Conservation (phyloP, 2,329 filamentous ascomycete genomes). For the Fusarium irregulare region DNA sequence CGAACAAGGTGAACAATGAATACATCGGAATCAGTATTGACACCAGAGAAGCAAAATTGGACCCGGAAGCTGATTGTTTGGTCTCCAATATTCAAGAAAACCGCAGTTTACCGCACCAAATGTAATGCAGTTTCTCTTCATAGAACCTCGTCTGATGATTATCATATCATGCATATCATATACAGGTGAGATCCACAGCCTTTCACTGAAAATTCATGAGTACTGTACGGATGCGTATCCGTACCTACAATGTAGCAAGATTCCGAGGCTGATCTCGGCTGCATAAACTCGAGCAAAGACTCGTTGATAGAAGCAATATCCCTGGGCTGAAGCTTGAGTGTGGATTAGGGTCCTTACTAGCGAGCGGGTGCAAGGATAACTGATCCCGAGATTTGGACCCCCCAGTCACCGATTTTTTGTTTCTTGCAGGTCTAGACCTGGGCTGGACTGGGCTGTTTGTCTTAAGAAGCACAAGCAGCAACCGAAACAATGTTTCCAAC, state of each 20-base stretch:
- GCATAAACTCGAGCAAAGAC: slow-evolving; percentile 30
- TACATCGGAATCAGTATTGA: background rate
- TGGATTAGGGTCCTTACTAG: slow-evolving; percentile 20
- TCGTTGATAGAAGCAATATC: slow-evolving; percentile 40
- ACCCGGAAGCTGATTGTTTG: background rate
- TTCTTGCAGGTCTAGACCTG: background rate
- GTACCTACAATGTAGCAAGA: slow-evolving; percentile 2
- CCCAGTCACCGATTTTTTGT: slow-evolving; percentile 17
- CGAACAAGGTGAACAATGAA: background rate
- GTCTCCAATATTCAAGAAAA: background rate
- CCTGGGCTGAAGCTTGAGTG: slow-evolving; percentile 45
- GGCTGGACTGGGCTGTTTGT: background rate
- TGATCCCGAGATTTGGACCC: slow-evolving; percentile 37
- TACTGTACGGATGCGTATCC: background rate
- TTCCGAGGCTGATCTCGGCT: slow-evolving; percentile 15
- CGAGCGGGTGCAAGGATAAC: slow-evolving; percentile 28
- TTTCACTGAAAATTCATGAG: slow-evolving; percentile 4
- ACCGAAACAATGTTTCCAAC: background rate
- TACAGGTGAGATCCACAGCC: slow-evolving; percentile 23
- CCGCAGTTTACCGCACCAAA: background rate
- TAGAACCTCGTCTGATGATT: background rate
- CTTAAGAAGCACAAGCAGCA: background rate
- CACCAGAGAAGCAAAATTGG: background rate
- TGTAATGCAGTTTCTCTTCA: background rate
- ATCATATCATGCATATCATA: background rate